Evolutionary conservation across 805 yeast genomes (phyloP), one percentile per base, ranked within the genome.

Genomic region (Tetrapisispora phaffii): DNA sequence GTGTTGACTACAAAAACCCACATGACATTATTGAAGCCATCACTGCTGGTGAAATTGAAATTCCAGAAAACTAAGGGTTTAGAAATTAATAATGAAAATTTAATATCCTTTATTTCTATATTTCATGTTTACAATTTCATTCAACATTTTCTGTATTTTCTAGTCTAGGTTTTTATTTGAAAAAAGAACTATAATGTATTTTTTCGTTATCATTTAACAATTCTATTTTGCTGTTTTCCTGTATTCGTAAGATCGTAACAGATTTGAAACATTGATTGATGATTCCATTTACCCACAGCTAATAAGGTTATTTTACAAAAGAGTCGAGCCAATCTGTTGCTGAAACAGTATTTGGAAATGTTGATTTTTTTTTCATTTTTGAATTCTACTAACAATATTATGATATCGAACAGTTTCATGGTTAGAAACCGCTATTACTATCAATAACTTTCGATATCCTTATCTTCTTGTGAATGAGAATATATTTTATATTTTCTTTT

Each of bases 1-100:
- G 97, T 77, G 97, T 93, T 70, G 90, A 88, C 75, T 94, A 88
- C 77, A 90, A 93, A 82, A 90, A 90, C 82, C 96, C 98, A 64
- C 97, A 93, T 73, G 97, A 85, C 75, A 83, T 90, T 77, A 90
- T 93, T 69, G 97, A 89, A 63, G 96, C 90, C 73, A 93, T 93
- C 73, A 81, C 90, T 79, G 90, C 83, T 74, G 98, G 98, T 76
- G 96, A 88, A 76, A 82, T 93, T 70, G 97, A 90, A 61, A 71
- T 69, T 59, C 66, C 66, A 59, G 63, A 52, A 53, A 60, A 55
- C 60, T 63, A 62, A 62, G 54, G 29, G 38, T 19, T 35, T 29
- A 41, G 33, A 34, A 32, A 19, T 24, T 24, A 26, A 33, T 34
- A 19, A 34, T 33, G 41, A 39, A 31, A 38, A 39, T 39, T 39